Conservation (phyloP, 2,329 filamentous ascomycete genomes). For the Zymoseptoria tritici region DNA sequence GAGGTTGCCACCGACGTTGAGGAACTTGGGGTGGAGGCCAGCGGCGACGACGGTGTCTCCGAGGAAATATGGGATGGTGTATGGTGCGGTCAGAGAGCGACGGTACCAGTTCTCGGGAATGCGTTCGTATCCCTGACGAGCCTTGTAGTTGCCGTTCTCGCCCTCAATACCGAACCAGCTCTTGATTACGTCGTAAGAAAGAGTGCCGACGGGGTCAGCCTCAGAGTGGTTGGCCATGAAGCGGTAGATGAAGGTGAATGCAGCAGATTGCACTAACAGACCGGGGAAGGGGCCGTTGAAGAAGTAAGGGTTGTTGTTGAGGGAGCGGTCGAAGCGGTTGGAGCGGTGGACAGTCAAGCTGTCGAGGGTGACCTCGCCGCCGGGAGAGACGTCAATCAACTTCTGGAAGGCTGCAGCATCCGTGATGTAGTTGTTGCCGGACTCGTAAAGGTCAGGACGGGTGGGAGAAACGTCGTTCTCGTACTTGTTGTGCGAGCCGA, state of each 20-base stretch:
- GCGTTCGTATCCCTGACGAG: conserved; percentile 14
- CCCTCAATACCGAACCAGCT: conserved; percentile 19
- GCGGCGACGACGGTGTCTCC: conserved; percentile 9
- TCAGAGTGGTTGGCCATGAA: conserved; percentile 26
- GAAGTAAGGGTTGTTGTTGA: conserved; percentile 26
- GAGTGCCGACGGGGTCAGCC: conserved; percentile 14
- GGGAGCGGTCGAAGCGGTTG: conserved; percentile 14
- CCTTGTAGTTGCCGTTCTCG: conserved; percentile 12
- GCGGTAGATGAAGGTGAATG: conserved; percentile 26
- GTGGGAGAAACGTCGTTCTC: conserved; percentile 30
- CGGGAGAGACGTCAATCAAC: conserved; percentile 20
- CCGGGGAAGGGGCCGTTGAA: conserved; percentile 22
- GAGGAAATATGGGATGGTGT: conserved; percentile 28
- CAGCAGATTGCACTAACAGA: conserved; percentile 22
- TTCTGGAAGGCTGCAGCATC: conserved; percentile 22
- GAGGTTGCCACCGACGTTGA: conserved; percentile 30
- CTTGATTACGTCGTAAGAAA: conserved; percentile 11
- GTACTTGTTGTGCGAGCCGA: conserved; percentile 30
- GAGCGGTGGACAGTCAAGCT: conserved; percentile 11
- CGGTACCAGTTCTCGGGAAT: conserved; percentile 27
- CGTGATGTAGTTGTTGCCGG: conserved; percentile 23
- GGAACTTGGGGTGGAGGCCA: conserved; percentile 27
- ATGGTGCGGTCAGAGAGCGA: conserved; percentile 23
- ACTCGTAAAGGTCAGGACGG: conserved; percentile 28
- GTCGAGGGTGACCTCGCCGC: conserved; percentile 13